phyloP scores from a whole-genome alignment of 768 basidiomycete species.

The Lactarius deliciosus region DNA sequence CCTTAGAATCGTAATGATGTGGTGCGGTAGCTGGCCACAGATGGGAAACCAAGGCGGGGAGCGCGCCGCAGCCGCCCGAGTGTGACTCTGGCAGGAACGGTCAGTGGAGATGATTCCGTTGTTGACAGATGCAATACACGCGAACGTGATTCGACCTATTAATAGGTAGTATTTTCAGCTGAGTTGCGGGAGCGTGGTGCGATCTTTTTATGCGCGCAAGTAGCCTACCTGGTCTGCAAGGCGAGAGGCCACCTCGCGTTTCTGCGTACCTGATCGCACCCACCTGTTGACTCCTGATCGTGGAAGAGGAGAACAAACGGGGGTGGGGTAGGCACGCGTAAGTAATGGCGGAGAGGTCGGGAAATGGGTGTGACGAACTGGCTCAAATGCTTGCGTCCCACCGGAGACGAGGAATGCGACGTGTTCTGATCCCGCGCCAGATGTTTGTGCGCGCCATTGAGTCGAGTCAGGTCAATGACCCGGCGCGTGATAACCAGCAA shows the following conservation, averaged over 20 bases:
- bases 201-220: background rate
- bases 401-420: background rate
- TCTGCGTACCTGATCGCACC: constrained; percentile 21
- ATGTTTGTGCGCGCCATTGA: background rate
- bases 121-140: background rate
- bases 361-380: constrained; percentile 26
- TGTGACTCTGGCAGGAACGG: constrained; percentile 6
- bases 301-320: constrained; percentile 22
- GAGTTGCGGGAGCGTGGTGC: background rate
- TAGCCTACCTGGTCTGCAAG: background rate
- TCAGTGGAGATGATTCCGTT: background rate
- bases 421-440: background rate
- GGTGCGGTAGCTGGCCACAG: constrained; percentile 16
- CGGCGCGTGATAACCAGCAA: background rate
- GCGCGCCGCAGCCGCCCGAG: background rate
- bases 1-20: constrained; percentile 22
- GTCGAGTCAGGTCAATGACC: background rate
- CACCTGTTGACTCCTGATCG: constrained; percentile 17
- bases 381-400: background rate
- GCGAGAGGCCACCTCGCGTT: background rate
- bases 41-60: constrained; percentile 9
- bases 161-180: background rate
- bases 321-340: background rate
- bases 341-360: background rate
- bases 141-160: too few species aligned